phyloP scores from a whole-genome alignment of 352 stramenopile genomes.

The Hyphochytrium catenoides region DNA sequence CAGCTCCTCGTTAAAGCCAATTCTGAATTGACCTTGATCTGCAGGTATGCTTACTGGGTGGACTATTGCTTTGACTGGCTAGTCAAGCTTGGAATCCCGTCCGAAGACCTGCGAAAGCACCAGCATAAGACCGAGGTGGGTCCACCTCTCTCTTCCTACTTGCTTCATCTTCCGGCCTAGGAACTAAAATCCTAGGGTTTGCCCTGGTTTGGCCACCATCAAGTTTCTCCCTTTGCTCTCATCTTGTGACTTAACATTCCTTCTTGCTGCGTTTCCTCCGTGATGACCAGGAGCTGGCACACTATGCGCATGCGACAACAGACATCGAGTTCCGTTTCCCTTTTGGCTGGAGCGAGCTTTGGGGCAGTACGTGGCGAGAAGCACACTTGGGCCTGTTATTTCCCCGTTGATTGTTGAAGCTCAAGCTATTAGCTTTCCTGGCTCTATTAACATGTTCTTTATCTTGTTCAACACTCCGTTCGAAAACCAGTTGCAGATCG shows the following conservation, averaged over 20 bases:
- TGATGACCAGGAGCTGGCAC: slow-evolving; percentile 58
- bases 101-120: slow-evolving; percentile 70
- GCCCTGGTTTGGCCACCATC: too few species aligned
- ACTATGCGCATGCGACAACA: slow-evolving; percentile 87
- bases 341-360: slow-evolving; percentile 87
- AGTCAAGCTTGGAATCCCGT: slow-evolving; percentile 56
- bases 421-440: background rate
- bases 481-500: slow-evolving; percentile 68
- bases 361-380: slow-evolving; percentile 28
- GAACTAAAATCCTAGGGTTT: too few species aligned
- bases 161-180: too few species aligned
- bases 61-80: slow-evolving; percentile 68
- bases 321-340: slow-evolving; percentile 94
- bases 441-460: background rate
- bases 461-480: too few species aligned
- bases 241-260: background rate
- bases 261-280: background rate
- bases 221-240: too few species aligned
- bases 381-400: background rate
- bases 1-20: background rate
- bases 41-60: slow-evolving; percentile 65
- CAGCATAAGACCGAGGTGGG: slow-evolving; percentile 38
- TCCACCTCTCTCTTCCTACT: too few species aligned
- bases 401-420: background rate
- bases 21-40: too few species aligned